Percentiles rank a stretch among this genome's conserved stretches.
Evolutionary conservation across 805 yeast species (phyloP).

Genomic region (Candida lessepsii): DNA sequence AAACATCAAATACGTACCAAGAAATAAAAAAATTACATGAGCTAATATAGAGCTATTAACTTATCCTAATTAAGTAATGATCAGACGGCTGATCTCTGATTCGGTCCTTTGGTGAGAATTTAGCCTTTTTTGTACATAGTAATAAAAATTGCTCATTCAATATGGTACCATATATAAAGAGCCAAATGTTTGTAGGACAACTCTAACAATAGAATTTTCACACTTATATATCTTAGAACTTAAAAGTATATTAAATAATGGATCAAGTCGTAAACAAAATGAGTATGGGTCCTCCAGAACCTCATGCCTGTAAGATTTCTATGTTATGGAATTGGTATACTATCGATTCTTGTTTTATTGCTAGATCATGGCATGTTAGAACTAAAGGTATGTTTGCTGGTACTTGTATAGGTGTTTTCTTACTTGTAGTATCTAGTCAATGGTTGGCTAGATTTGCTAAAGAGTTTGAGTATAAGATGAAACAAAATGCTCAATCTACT

Average conservation of each 20-base stretch:
- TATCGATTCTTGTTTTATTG: conserved; percentile 61
- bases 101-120: no score
- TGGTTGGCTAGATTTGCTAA: conserved; percentile 48
- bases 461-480: conserved; percentile 22
- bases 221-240: no score
- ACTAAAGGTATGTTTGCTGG: conserved; percentile 66
- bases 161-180: not conserved
- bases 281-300: conserved; percentile 3
- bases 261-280: conserved; percentile 4
- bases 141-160: conserved; percentile 1
- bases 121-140: not conserved
- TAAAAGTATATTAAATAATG: no score
- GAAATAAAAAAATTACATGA: no score
- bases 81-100: not conserved
- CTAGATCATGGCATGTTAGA: conserved; percentile 61
- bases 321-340: conserved; percentile 80
- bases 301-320: conserved; percentile 29
- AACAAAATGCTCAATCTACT: conserved; percentile 1
- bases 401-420: conserved; percentile 68
- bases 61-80: not conserved
- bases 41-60: not conserved
- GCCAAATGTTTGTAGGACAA: no score
- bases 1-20: no score
- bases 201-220: not conserved
- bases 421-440: conserved; percentile 55